Evolutionary conservation across 1,139 yeast genomes (phyloP), one percentile per base, ranked within the genome.

Genomic region (Hansenula lynferdii): DNA sequence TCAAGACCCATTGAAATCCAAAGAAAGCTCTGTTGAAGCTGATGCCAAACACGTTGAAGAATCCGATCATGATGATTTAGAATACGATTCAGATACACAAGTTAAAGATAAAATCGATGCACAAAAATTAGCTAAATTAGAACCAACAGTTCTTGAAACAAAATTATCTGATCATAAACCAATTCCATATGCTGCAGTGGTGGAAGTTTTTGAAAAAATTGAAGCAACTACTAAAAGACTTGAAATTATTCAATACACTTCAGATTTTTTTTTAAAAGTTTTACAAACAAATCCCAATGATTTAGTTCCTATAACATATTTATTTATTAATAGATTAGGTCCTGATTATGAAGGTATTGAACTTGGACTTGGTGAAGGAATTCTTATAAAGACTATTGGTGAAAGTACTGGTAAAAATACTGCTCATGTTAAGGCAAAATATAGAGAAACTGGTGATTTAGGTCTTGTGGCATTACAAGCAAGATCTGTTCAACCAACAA

Each of bases 311-410:
- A 78, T 86, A 2, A 85, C 90, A 1, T 92, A 90, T 53, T 69
- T 92, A 15, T 85, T 85, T 60, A 89, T 90, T 55, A 90, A 90
- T 57, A 68, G 94, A 40, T 67, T 92, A 14, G 97, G 97, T 0
- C 98, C 98, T 0, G 98, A 92, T 57, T 92, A 92, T 57, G 96
- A 87, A 54, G 96, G 94, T 29, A 67, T 90, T 44, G 98, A 92
- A 55, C 65, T 92, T 26, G 97, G 98, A 0, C 70, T 92, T 4
- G 99, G 98, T 12, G 98, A 92, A 58, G 80, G 94, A 0, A 60
- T 92, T 15, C 67, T 92, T 29, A 78, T 89, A 55, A 92, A 90
- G 56, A 94, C 98, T 0, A 78, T 92, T 32, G 79, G 90, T 33
- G 96, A 86, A 54, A 79, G 96, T 39, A 90, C 95, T 17, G 98